Evolutionary conservation across 2,329 filamentous ascomycete genomes (phyloP).

Genomic region (Exophiala lecanii-corni): DNA sequence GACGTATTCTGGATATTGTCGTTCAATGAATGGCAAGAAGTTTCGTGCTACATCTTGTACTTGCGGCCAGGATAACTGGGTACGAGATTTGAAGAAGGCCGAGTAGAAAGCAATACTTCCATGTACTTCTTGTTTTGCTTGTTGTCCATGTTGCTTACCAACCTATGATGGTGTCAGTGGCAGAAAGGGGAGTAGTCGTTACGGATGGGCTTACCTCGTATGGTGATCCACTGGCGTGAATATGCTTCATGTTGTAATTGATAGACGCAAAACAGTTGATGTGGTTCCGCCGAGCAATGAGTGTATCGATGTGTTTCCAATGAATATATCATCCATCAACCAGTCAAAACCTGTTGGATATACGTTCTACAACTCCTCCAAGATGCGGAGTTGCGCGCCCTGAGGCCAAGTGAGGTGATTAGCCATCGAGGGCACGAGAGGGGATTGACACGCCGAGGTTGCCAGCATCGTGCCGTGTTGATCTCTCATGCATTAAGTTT

Average conservation of each 20-base stretch:
- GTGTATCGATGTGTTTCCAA: no score
- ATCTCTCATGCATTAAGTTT: no score
- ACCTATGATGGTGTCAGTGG: conserved; percentile 22
- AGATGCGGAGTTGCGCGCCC: conserved; percentile 5
- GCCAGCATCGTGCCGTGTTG: no score
- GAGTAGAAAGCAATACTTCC: conserved; percentile 31
- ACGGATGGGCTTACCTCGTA: conserved; percentile 30
- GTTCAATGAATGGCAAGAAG: conserved; percentile 40
- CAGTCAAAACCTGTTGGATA: no score
- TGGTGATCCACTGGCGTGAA: conserved; percentile 27
- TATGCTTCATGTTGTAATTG: conserved; percentile 27
- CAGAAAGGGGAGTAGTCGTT: not conserved
- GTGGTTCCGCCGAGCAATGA: no score
- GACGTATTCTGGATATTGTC: conserved; percentile 30
- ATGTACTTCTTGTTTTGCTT: conserved; percentile 27
- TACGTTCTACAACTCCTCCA: no score
- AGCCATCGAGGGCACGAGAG: no score
- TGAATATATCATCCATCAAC: no score
- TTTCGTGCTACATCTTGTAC: conserved; percentile 43
- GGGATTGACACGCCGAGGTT: no score
- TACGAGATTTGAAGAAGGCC: conserved; percentile 25
- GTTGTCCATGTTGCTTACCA: conserved; percentile 30
- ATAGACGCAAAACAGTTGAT: no score
- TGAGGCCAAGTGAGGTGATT: no score
- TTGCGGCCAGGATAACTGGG: conserved; percentile 43